Evolutionary conservation across 805 yeast species (phyloP), one percentile per base, ranked within the genome.

Genomic region (Scheffersomyces coipomensis): DNA sequence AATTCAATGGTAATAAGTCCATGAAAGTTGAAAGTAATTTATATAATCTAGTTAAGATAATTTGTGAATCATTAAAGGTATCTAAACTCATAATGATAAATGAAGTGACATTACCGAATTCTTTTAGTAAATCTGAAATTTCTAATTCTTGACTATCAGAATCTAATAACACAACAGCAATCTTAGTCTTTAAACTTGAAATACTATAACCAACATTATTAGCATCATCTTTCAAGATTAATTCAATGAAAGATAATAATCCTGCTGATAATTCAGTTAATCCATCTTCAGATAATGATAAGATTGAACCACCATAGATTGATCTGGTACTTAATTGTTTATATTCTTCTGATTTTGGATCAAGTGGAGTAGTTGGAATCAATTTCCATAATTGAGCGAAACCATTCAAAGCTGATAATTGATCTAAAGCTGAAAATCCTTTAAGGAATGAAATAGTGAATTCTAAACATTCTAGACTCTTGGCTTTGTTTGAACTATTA

Each of bases 361-460:
- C 76, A 47, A 75, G 48, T 3, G 65, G 67, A 16, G 55, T 60
- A 19, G 49, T 53, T 13, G 82, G 84, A 39, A 76, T 57, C 39
- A 54, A 50, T 29, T 62, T 59, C 84, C 79, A 83, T 45, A 81
- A 60, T 3, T 66, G 60, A 42, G 82, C 63, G 48, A 71, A 83
- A 12, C 73, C 67, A 19, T 55, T 54, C 33, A 84, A 55, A 6
- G 87, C 79, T 16, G 61, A 55, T 38, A 88, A 62, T 56, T 85
- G 95, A 33, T 86, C 90, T 26, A 66, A 58, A 4, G 89, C 81
- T 24, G 74, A 53, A 58, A 91, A 89, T 22, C 76, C 75, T 44
- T 81, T 78, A 60, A 88, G 56, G 56, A 89, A 85, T 0, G 87
- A 68, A 12, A 80, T 70, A 1, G 84, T 71, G 58, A 91, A 91